phyloP scores from a whole-genome alignment of 2,329 filamentous ascomycete genomes.

The Cladosporium oxysporum region DNA sequence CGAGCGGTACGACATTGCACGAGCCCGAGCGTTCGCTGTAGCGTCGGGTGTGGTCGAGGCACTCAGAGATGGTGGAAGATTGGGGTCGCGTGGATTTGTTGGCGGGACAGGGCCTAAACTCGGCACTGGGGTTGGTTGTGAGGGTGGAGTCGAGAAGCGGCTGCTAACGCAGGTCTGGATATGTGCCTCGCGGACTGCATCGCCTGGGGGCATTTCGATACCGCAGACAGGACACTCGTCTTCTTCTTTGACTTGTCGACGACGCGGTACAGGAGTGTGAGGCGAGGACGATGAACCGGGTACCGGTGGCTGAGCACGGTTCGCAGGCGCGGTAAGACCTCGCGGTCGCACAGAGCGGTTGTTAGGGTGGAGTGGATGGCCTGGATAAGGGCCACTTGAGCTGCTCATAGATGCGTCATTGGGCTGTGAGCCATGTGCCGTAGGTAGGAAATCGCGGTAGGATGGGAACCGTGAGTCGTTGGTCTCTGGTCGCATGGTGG shows the following conservation, averaged over 20 bases:
- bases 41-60: constrained; percentile 19
- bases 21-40: constrained; percentile 25
- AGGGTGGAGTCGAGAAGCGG: constrained; percentile 22
- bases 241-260: constrained; percentile 58
- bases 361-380: background rate
- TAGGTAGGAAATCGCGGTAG: constrained; percentile 6
- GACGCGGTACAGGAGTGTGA: constrained; percentile 6
- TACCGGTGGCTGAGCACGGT: background rate
- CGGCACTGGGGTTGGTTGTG: constrained; percentile 23
- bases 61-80: background rate
- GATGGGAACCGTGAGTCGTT: constrained; percentile 14
- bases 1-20: constrained; percentile 37
- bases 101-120: constrained; percentile 26
- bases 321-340: background rate
- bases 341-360: background rate
- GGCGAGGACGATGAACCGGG: background rate
- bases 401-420: background rate
- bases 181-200: constrained; percentile 46
- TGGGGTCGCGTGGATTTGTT: constrained; percentile 12
- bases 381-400: background rate
- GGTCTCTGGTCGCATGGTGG: constrained; percentile 2
- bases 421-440: constrained; percentile 3
- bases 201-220: constrained; percentile 63
- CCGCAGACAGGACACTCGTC: constrained; percentile 81
- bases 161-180: constrained; percentile 39